Percentiles rank a stretch among this genome's conserved stretches.
phyloP scores from a whole-genome alignment of 768 basidiomycete species.

The Gymnopilus dilepis region DNA sequence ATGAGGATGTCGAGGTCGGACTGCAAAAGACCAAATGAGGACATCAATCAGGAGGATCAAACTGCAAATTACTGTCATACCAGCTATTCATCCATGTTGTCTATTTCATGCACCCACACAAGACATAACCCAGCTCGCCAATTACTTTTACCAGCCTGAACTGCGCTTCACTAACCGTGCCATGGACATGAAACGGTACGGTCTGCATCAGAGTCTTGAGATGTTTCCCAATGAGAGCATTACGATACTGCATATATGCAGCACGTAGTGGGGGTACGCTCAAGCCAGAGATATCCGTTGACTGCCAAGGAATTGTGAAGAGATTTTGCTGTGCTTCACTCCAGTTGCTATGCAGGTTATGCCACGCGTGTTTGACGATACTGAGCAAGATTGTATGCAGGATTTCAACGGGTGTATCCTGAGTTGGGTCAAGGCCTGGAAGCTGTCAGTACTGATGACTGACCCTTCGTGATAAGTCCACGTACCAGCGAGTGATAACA shows the following conservation, averaged over 20 bases:
- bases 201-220: conserved; percentile 40
- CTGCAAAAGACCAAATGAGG: too few species aligned
- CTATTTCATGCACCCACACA: conserved; percentile 41
- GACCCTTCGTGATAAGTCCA: too few species aligned
- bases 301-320: conserved; percentile 35
- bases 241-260: conserved; percentile 39
- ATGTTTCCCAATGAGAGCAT: conserved; percentile 40
- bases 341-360: conserved; percentile 29
- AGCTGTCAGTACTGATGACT: too few species aligned
- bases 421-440: conserved; percentile 29
- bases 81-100: conserved; percentile 33
- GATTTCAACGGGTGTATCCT: conserved; percentile 37
- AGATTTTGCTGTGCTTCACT: conserved; percentile 21
- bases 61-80: too few species aligned
- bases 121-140: conserved; percentile 28
- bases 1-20: conserved; percentile 29
- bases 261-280: conserved; percentile 29
- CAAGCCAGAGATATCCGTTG: conserved; percentile 23
- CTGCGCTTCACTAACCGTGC: conserved; percentile 24
- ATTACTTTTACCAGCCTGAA: conserved; percentile 29
- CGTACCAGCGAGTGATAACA: conserved; percentile 9
- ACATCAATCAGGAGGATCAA: too few species aligned
- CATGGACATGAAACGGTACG: conserved; percentile 36
- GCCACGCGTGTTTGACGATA: conserved; percentile 44
- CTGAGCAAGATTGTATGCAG: conserved; percentile 45